Percentiles rank a stretch among this genome's conserved stretches.
These are phyloP conservation scores for Antarctomyces pellizariae DNA, from an alignment of 495 filamentous ascomycete genomes.

Conservation along the genomic window DNA sequence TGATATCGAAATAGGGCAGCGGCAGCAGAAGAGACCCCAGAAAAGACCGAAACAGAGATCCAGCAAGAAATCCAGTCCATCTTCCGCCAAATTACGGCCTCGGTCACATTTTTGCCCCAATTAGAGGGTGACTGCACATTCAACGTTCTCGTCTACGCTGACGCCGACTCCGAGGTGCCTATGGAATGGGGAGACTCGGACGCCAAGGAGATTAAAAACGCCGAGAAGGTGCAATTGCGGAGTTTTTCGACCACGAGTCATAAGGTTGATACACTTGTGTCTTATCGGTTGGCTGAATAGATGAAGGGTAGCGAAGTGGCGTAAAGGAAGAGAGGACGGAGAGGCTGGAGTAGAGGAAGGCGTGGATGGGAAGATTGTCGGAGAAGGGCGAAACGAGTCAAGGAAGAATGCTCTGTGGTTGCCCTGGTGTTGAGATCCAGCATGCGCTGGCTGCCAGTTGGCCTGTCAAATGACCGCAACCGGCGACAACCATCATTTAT, in stretches of 20 bases:
- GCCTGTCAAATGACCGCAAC: no score
- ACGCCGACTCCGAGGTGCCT: conserved; percentile 87
- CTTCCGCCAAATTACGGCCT: conserved; percentile 94
- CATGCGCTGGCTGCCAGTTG: no score
- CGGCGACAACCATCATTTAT: no score
- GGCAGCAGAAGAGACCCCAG: conserved; percentile 18
- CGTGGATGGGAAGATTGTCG: no score
- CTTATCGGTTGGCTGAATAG: conserved; percentile 44
- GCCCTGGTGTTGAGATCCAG: no score
- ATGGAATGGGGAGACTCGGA: conserved; percentile 98
- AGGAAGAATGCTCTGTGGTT: no score
- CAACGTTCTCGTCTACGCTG: conserved; percentile 94
- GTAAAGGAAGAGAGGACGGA: no score
- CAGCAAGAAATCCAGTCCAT: conserved; percentile 87
- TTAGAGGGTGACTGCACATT: conserved; percentile 88
- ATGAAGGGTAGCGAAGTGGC: conserved; percentile 2
- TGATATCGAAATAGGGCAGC: conserved; percentile 10
- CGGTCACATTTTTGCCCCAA: conserved; percentile 88
- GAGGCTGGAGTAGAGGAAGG: no score
- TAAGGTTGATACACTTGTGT: conserved; percentile 80
- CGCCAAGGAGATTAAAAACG: conserved; percentile 89
- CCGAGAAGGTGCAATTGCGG: conserved; percentile 82
- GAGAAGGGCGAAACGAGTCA: no score
- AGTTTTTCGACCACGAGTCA: conserved; percentile 92
- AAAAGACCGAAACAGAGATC: conserved; percentile 83